These are phyloP conservation scores for Cudoniella acicularis DNA, from an alignment of 495 filamentous ascomycete genomes.

Conservation along the genomic window DNA sequence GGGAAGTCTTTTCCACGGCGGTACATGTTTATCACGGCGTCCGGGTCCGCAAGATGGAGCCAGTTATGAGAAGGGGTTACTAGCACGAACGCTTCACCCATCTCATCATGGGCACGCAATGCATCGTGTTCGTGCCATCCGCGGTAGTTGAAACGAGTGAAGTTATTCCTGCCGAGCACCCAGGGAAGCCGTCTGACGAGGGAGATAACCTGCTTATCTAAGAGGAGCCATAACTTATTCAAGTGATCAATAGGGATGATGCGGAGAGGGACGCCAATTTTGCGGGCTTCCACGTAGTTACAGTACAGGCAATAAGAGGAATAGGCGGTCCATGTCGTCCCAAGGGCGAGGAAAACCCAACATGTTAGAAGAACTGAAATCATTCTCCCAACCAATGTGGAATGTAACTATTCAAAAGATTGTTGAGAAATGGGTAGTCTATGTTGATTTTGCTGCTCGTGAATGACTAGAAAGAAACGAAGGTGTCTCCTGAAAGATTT, in stretches of 20 bases:
- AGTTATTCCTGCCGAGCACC: not conserved
- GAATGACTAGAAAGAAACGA: too few species aligned
- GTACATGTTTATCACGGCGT: not conserved
- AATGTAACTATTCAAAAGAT: too few species aligned
- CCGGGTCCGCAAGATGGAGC: not conserved
- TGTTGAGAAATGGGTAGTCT: too few species aligned
- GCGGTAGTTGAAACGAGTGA: not conserved
- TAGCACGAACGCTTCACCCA: not conserved
- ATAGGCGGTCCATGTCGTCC: not conserved
- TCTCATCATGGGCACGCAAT: not conserved
- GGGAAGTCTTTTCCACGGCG: not conserved
- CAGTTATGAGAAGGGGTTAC: not conserved
- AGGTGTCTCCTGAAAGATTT: too few species aligned
- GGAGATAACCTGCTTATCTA: not conserved
- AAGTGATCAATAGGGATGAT: not conserved
- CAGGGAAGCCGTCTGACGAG: not conserved
- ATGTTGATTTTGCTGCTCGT: too few species aligned
- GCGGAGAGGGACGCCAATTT: not conserved
- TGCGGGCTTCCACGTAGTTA: not conserved
- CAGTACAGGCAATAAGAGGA: not conserved
- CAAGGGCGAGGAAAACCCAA: too few species aligned
- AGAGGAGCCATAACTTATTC: not conserved
- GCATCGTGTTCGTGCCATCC: not conserved
- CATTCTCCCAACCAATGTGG: too few species aligned
- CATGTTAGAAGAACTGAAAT: too few species aligned